Evolutionary conservation across 192 early-diverging fungal species (phyloP).

Genomic region (Diversispora eburnea): DNA sequence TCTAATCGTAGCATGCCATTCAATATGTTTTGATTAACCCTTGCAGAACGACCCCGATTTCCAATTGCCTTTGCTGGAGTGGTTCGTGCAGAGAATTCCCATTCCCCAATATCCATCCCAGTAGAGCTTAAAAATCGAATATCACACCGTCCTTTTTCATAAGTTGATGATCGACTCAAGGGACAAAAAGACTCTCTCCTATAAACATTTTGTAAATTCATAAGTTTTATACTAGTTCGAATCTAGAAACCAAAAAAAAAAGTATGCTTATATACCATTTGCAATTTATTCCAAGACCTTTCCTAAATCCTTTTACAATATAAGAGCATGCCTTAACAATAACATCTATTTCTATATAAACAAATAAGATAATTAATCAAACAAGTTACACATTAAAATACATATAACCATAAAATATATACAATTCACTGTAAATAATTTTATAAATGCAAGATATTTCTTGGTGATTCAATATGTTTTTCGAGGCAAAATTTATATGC

Average conservation of each 20-base stretch:
- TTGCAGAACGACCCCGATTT: background rate
- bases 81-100: conserved; percentile 16
- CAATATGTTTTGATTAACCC: conserved; percentile 26
- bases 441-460: conserved; percentile 16
- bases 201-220: background rate
- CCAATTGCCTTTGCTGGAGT: conserved; percentile 10
- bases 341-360: conserved; percentile 24
- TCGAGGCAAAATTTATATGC: conserved; percentile 18
- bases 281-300: conserved; percentile 14
- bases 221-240: conserved; percentile 7
- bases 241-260: conserved; percentile 2
- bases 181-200: conserved; percentile 28
- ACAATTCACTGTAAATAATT: conserved; percentile 29
- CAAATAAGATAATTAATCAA: conserved; percentile 1
- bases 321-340: conserved; percentile 28
- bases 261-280: conserved; percentile 29
- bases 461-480: conserved; percentile 5
- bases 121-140: conserved; percentile 10
- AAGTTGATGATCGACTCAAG: conserved; percentile 2
- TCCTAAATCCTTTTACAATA: conserved; percentile 23
- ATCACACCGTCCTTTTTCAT: conserved; percentile 18
- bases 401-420: background rate
- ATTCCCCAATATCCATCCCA: conserved; percentile 25
- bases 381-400: background rate
- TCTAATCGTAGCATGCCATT: conserved; percentile 22